Evolutionary conservation across 352 stramenopile genomes (phyloP).

Genomic region (Pythium rishiriense): DNA sequence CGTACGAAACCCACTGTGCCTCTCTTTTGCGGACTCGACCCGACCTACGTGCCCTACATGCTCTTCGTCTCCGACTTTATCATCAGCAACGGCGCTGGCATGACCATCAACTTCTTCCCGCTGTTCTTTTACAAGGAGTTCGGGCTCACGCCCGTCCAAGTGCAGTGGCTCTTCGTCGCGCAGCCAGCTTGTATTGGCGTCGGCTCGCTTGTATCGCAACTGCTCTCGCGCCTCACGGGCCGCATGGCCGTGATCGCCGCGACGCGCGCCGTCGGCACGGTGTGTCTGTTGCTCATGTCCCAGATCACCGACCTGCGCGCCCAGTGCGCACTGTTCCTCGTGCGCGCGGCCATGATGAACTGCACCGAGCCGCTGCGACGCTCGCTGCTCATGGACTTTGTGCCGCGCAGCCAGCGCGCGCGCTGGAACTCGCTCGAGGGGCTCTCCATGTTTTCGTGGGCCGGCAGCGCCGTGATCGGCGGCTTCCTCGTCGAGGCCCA

Average conservation of each 20-base stretch:
- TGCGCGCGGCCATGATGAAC: conserved; percentile 53
- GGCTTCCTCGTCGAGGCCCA: conserved; percentile 56
- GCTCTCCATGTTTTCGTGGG: conserved; percentile 59
- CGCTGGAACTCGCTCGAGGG: conserved; percentile 75
- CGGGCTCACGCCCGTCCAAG: conserved; percentile 44
- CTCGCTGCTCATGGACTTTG: conserved; percentile 79
- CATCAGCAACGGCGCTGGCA: conserved; percentile 59
- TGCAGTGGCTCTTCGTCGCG: conserved; percentile 57
- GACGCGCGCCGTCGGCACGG: conserved; percentile 38
- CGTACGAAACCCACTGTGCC: neutral
- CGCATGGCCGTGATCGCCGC: conserved; percentile 63
- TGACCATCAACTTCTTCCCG: conserved; percentile 61
- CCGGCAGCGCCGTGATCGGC: conserved; percentile 67
- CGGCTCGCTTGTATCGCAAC: conserved; percentile 46
- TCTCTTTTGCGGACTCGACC: conserved; percentile 31
- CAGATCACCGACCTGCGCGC: conserved; percentile 27
- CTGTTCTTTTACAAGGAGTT: conserved; percentile 71
- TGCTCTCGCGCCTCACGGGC: conserved; percentile 32
- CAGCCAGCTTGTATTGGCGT: conserved; percentile 53
- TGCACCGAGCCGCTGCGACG: conserved; percentile 63
- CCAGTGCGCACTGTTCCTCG: conserved; percentile 54
- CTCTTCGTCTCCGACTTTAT: conserved; percentile 72
- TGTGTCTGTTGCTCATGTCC: conserved; percentile 53
- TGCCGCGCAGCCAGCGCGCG: conserved; percentile 54
- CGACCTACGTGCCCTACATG: conserved; percentile 54